Conservation (phyloP, 2,329 filamentous ascomycete species). For the Sodiomyces alkalinus region DNA sequence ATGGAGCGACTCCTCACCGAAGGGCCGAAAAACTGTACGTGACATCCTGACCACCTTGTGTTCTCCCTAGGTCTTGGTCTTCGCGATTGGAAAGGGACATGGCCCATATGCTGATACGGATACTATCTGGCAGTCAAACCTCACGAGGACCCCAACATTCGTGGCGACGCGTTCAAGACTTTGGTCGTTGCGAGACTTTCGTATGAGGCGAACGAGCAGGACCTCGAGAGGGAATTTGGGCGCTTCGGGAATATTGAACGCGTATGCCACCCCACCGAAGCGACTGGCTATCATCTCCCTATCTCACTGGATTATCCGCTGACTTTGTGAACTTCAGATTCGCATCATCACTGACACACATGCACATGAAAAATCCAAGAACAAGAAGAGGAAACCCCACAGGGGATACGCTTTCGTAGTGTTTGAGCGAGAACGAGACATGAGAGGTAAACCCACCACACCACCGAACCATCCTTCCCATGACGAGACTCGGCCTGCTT, state of each 20-base stretch:
- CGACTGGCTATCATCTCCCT: no score
- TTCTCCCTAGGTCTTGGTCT: no score
- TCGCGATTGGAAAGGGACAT: no score
- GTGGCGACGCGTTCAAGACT: conserved; percentile 89
- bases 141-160: conserved; percentile 69
- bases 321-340: conserved; percentile 48
- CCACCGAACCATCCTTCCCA: conserved; percentile 10
- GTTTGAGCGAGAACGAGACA: conserved; percentile 93
- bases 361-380: conserved; percentile 47
- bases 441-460: conserved; percentile 73
- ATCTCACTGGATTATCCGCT: no score
- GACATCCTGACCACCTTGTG: no score
- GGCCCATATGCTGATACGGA: no score
- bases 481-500: conserved; percentile 4
- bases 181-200: conserved; percentile 81
- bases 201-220: conserved; percentile 78
- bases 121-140: conserved; percentile 60
- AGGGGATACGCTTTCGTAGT: conserved; percentile 93
- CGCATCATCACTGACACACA: conserved; percentile 72
- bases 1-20: conserved; percentile 49
- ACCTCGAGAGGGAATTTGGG: conserved; percentile 85
- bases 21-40: conserved; percentile 37
- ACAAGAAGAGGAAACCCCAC: conserved; percentile 65
- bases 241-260: conserved; percentile 89
- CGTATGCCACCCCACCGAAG: conserved; percentile 40